Evolutionary conservation across 1,284 basidiomycete genomes (phyloP).

Genomic region (Coriolopsis trogii): DNA sequence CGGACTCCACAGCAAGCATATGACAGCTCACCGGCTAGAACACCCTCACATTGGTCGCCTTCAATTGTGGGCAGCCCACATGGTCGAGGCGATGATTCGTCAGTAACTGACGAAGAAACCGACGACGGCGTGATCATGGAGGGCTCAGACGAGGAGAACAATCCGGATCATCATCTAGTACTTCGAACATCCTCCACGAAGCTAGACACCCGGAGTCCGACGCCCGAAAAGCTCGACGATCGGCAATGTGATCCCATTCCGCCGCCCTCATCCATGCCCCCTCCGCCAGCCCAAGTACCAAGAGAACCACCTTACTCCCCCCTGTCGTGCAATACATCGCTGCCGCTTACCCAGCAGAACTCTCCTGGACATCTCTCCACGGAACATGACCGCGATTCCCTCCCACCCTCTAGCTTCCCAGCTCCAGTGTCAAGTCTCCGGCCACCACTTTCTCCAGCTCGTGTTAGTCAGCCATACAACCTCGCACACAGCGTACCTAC

Average conservation of each 20-base stretch:
- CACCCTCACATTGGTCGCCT: constrained; percentile 22
- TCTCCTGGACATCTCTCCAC: neutral
- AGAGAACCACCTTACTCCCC: constrained; percentile 1
- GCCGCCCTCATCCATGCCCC: constrained; percentile 4
- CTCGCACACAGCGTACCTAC: constrained; percentile 1
- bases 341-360: neutral
- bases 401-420: constrained; percentile 19
- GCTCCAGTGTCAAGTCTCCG: constrained; percentile 2
- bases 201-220: neutral
- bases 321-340: constrained; percentile 10
- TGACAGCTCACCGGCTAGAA: constrained; percentile 6
- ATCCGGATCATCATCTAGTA: neutral
- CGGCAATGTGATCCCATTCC: neutral
- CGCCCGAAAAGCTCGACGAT: neutral
- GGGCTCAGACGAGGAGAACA: neutral
- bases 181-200: neutral
- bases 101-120: constrained; percentile 14
- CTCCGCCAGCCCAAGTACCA: constrained; percentile 9
- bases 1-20: neutral
- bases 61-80: constrained; percentile 10
- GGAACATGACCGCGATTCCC: neutral
- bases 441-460: constrained; percentile 8
- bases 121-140: neutral
- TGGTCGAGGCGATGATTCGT: neutral
- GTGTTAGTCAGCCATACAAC: neutral